A percentile compares a stretch with the other conserved stretches of the same genome.
Conservation (phyloP, 306 rosid genomes). For the Sechiopsis laciniata region DNA sequence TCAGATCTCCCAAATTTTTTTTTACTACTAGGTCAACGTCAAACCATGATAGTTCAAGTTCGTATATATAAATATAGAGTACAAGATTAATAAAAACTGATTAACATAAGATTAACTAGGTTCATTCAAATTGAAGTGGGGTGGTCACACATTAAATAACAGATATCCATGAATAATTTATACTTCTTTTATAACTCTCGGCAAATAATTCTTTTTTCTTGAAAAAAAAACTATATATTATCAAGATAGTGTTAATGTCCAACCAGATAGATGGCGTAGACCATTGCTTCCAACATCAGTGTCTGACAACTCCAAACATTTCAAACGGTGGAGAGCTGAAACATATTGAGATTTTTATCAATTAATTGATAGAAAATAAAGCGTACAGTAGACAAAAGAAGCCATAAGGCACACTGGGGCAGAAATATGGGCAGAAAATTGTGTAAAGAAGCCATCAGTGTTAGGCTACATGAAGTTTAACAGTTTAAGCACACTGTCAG, state of each 20-base stretch:
- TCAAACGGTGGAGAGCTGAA: slow-evolving; percentile 61
- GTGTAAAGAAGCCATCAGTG: too few species aligned
- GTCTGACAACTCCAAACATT: slow-evolving; percentile 87
- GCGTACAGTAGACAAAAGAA: background rate
- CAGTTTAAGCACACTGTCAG: too few species aligned
- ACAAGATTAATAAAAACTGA: background rate
- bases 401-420: background rate
- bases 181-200: background rate
- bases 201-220: background rate
- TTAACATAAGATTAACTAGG: background rate
- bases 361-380: slow-evolving; percentile 10
- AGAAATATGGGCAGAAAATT: background rate
- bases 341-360: slow-evolving; percentile 26
- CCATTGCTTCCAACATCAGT: slow-evolving; percentile 83
- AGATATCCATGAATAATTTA: background rate
- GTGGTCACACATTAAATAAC: background rate
- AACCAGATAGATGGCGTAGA: slow-evolving; percentile 82
- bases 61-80: background rate
- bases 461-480: too few species aligned
- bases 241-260: slow-evolving; percentile 9
- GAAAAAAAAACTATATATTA: background rate
- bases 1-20: too few species aligned
- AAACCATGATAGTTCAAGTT: background rate
- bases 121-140: slow-evolving; percentile 7
- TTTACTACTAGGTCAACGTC: too few species aligned